Evolutionary conservation across 805 yeast genomes (phyloP).

Genomic region (Metschnikowia hibisci): DNA sequence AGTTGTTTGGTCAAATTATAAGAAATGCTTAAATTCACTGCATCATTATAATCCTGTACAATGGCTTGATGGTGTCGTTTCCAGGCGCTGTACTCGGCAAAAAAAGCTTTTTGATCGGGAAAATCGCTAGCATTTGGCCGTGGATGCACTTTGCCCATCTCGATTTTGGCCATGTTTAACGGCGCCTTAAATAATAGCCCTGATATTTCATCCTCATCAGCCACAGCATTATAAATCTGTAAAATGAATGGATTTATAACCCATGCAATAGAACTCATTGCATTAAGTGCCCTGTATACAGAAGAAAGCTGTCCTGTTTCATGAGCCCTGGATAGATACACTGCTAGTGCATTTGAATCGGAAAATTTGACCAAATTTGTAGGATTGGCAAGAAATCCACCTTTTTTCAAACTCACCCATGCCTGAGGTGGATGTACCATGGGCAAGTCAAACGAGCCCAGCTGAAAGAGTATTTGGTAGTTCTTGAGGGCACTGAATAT

Average conservation of each 20-base stretch:
- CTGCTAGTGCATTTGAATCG: slow-evolving; percentile 15
- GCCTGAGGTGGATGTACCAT: slow-evolving; percentile 37
- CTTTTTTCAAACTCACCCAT: slow-evolving; percentile 32
- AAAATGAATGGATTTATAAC: slow-evolving; percentile 29
- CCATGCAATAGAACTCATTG: slow-evolving; percentile 33
- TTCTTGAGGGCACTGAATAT: slow-evolving; percentile 8
- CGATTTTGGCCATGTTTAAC: not conserved
- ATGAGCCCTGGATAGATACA: slow-evolving; percentile 25
- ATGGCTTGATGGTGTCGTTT: slow-evolving; percentile 1
- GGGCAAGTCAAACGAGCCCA: slow-evolving; percentile 23
- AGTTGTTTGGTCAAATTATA: slow-evolving; percentile 20
- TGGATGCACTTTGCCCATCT: not conserved
- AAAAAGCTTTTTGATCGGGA: slow-evolving; percentile 1
- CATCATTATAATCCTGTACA: not conserved
- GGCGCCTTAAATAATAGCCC: slow-evolving; percentile 25
- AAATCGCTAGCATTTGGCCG: slow-evolving; percentile 4
- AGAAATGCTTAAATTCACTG: slow-evolving; percentile 8
- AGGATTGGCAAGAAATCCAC: slow-evolving; percentile 31
- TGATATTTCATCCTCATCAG: slow-evolving; percentile 12
- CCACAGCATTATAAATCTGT: slow-evolving; percentile 17
- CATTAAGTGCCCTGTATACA: slow-evolving; percentile 26
- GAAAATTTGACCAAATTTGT: slow-evolving; percentile 23
- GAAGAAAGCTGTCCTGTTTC: slow-evolving; percentile 31
- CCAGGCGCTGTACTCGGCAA: slow-evolving; percentile 6
- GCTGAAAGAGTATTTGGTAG: slow-evolving; percentile 10